A percentile compares a stretch with the other conserved stretches of the same genome.
These are phyloP conservation scores for Cryomyces minteri DNA, from an alignment of 495 filamentous ascomycete species.

Conservation along the genomic window DNA sequence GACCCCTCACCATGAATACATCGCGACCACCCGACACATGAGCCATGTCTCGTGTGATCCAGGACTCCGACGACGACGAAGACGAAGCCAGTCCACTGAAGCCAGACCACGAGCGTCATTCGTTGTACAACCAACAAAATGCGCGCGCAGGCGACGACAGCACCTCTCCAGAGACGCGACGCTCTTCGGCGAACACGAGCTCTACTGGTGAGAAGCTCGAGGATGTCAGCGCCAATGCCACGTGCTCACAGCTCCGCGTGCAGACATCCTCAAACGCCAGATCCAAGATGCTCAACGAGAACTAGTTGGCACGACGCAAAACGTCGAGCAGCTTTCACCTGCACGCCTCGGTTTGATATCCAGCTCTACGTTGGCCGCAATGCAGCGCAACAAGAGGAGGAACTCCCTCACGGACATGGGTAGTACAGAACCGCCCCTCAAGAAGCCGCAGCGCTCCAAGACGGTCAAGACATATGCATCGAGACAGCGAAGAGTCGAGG, in stretches of 20 bases:
- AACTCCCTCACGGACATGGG: neutral
- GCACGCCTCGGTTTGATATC: neutral
- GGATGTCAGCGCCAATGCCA: neutral
- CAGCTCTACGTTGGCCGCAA: neutral
- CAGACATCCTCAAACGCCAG: constrained; percentile 2
- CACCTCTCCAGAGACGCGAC: neutral
- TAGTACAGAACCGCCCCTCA: neutral
- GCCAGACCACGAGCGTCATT: neutral
- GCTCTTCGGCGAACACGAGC: neutral
- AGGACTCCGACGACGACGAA: neutral
- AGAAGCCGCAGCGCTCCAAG: constrained; percentile 2
- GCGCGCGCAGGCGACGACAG: neutral
- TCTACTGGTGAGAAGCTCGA: neutral
- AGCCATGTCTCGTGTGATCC: neutral
- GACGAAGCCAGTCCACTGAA: neutral
- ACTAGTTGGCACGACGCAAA: neutral
- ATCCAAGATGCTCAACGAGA: constrained; percentile 3
- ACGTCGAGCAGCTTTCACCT: neutral
- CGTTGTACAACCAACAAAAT: neutral
- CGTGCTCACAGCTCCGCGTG: neutral
- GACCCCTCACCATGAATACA: neutral
- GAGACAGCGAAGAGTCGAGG: neutral
- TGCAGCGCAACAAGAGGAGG: neutral
- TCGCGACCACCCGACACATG: neutral
- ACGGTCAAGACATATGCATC: constrained; percentile 3